Evolutionary conservation across 1,139 yeast genomes (phyloP).

Genomic region (Candida sp.): DNA sequence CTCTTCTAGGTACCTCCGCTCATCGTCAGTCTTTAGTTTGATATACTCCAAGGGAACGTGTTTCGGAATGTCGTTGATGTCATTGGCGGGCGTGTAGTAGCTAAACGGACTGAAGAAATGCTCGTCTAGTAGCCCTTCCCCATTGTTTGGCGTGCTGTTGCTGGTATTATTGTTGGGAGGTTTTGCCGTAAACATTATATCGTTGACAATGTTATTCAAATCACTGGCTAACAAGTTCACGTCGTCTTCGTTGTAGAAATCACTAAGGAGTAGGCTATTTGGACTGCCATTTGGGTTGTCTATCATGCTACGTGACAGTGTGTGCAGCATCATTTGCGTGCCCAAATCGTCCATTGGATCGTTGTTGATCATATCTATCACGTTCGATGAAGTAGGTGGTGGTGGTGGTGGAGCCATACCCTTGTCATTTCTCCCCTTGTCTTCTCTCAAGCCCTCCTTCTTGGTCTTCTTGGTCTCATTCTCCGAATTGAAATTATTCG

Average conservation of each 20-base stretch:
- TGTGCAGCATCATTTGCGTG: neutral
- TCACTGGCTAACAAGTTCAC: conserved; percentile 35
- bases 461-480: neutral
- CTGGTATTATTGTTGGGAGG: conserved; percentile 6
- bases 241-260: conserved; percentile 26
- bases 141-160: neutral
- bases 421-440: neutral
- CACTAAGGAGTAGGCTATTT: conserved; percentile 11
- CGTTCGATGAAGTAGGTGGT: neutral
- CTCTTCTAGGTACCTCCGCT: conserved; percentile 47
- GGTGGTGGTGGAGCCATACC: neutral
- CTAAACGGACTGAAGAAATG: conserved; percentile 10
- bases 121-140: conserved; percentile 5
- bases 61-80: conserved; percentile 23
- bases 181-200: conserved; percentile 31
- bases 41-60: conserved; percentile 23
- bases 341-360: neutral
- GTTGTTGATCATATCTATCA: neutral
- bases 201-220: conserved; percentile 35
- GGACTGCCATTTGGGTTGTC: neutral
- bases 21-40: conserved; percentile 38
- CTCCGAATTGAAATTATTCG: neutral
- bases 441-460: neutral
- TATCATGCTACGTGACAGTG: neutral
- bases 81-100: neutral